Base-by-base conservation (phyloP, 495 filamentous ascomycete species). In the Penicillium silybi region DNA sequence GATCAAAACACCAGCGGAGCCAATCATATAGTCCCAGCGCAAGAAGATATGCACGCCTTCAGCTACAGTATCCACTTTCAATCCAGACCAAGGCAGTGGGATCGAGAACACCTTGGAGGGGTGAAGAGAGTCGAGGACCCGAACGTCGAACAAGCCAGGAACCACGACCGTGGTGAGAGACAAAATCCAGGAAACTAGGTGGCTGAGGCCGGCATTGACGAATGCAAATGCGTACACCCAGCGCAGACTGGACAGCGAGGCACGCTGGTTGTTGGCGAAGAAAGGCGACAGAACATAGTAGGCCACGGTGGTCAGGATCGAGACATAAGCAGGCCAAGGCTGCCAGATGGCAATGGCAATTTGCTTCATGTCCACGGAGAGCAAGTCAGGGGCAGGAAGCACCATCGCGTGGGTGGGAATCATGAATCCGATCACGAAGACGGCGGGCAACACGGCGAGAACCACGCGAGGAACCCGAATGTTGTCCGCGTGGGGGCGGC, bases 291-390 rank as follows among this genome's bases (percentile, higher is more conserved):
- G 64, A 3, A 64, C 44, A 44, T 54, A 65, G 60, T 61, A 60
- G 16, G 69, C 46, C 10, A 70, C 25, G 0, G 71, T 66, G 6
- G 63, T 52, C 4, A 75, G 54, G 17, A 73, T 63, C 6, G 67
- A 67, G 9, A 67, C 57, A 48, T 82, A 79, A 20, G 78, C 56
- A 0, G 83, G 83, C 63, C 84, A 86, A 0, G 71, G 66, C 52
- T 85, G 81, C 82, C 83, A 85, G 44, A 80, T 41, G 0, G 83
- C 79, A 44, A 84, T 79, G 52, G 75, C 72, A 26, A 68, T 66
- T 46, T 85, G 83, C 54, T 85, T 85, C 17, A 69, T 68, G 41
- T 76, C 70, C 8, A 71, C 62, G 5, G 59, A 61, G 17, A 82
- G 59, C 3, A 70, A 15, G 1, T 64, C 64, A 1, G 81, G 76